Percentiles rank a stretch among this genome's conserved stretches.
phyloP scores from a whole-genome alignment of 768 basidiomycete species.

The Termitomyces sp. region DNA sequence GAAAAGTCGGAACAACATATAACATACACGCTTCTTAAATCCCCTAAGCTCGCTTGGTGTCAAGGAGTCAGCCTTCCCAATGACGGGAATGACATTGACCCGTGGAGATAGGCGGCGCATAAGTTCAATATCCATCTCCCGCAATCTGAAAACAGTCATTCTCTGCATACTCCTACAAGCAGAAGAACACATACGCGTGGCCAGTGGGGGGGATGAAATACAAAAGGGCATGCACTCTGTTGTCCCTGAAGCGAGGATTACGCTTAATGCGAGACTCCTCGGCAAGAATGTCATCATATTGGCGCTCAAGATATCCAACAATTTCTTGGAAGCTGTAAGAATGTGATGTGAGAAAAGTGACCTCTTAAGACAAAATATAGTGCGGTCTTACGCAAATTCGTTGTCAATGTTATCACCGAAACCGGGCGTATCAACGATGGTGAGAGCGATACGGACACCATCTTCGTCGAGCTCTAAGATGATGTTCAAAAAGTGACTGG shows the following conservation, averaged over 20 bases:
- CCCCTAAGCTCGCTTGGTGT: slow-evolving; percentile 89
- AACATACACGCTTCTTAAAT: slow-evolving; percentile 87
- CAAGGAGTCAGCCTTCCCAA: slow-evolving; percentile 94
- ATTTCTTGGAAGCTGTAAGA: slow-evolving; percentile 87
- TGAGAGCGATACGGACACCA: slow-evolving; percentile 95
- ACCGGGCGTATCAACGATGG: slow-evolving; percentile 97
- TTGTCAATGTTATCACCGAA: slow-evolving; percentile 99
- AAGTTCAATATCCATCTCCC: slow-evolving; percentile 98
- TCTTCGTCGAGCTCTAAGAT: slow-evolving; percentile 91
- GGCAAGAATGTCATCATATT: slow-evolving; percentile 98
- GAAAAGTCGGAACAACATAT: background rate
- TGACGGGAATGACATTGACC: slow-evolving; percentile 98
- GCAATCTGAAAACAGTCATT: slow-evolving; percentile 44
- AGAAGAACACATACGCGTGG: slow-evolving; percentile 65
- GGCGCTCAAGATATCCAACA: slow-evolving; percentile 91
- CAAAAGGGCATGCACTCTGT: slow-evolving; percentile 91
- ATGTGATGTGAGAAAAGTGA: background rate
- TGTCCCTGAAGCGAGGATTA: slow-evolving; percentile 98
- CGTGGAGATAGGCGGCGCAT: slow-evolving; percentile 98
- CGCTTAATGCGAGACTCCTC: slow-evolving; percentile 99
- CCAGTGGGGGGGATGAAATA: slow-evolving; percentile 99
- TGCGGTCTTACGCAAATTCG: slow-evolving; percentile 80
- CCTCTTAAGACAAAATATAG: background rate
- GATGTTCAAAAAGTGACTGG: slow-evolving; percentile 3
- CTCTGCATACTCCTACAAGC: background rate